Conservation (phyloP, 768 basidiomycete genomes). For the Cystobasidium onofrii region DNA sequence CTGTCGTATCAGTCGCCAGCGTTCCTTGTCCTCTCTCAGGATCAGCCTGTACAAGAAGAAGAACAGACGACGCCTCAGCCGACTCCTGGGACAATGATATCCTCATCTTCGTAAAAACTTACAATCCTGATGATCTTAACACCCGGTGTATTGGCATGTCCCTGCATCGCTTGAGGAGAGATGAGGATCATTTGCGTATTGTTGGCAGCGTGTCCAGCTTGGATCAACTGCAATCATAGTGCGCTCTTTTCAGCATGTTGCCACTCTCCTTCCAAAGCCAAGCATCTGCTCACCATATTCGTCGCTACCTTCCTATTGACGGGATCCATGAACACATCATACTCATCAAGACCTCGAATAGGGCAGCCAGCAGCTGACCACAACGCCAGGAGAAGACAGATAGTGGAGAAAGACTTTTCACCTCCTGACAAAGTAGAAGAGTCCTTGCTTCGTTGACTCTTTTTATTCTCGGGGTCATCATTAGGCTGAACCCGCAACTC, state of each 20-base stretch:
- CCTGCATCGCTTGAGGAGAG: slow-evolving; percentile 54
- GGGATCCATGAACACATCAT: slow-evolving; percentile 79
- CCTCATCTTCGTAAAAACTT: too few species aligned
- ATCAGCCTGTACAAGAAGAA: slow-evolving; percentile 7
- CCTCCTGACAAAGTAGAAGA: slow-evolving; percentile 40
- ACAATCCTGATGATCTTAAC: slow-evolving; percentile 11
- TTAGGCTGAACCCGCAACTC: slow-evolving; percentile 49
- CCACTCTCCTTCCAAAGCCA: background rate
- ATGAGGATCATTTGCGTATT: slow-evolving; percentile 91
- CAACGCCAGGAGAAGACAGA: slow-evolving; percentile 81
- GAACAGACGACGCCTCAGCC: too few species aligned
- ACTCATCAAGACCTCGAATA: slow-evolving; percentile 92
- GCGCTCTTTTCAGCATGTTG: background rate
- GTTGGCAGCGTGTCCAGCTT: slow-evolving; percentile 75
- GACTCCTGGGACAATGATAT: too few species aligned
- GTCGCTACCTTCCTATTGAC: slow-evolving; percentile 70
- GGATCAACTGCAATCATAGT: slow-evolving; percentile 48
- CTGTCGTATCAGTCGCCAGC: background rate
- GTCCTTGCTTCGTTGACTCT: slow-evolving; percentile 40
- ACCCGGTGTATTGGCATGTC: slow-evolving; percentile 49
- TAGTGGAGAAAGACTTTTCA: slow-evolving; percentile 71
- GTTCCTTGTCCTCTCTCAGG: slow-evolving; percentile 22
- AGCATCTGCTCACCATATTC: slow-evolving; percentile 66
- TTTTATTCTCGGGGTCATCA: slow-evolving; percentile 27
- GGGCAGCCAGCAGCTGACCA: slow-evolving; percentile 96